These are phyloP conservation scores for Ophiobolus disseminans DNA, from an alignment of 2,329 filamentous ascomycete species.

Conservation along the genomic window DNA sequence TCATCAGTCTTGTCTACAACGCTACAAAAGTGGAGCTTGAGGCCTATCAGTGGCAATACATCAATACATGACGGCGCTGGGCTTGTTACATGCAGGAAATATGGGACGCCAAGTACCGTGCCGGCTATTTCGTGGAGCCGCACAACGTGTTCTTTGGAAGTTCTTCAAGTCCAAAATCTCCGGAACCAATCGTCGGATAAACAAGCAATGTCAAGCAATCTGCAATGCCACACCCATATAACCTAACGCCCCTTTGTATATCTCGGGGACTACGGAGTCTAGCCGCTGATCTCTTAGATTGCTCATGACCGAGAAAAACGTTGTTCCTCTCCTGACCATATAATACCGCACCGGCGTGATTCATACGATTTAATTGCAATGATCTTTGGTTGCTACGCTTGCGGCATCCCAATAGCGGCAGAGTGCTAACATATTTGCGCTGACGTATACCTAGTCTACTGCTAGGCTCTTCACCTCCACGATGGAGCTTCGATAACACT, in stretches of 20 bases:
- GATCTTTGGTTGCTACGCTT: not conserved
- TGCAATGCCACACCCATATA: not conserved
- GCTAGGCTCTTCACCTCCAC: not conserved
- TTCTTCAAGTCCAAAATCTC: not conserved
- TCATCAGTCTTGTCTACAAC: no score
- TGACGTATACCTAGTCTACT: not conserved
- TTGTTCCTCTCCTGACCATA: not conserved
- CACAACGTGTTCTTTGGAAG: constrained; percentile 1
- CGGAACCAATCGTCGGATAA: constrained; percentile 1
- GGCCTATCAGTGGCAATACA: no score
- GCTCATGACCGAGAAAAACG: not conserved
- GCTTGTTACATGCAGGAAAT: no score
- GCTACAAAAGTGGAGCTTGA: no score
- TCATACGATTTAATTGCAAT: not conserved
- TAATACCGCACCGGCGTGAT: not conserved
- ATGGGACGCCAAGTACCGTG: no score
- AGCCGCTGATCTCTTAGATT: not conserved
- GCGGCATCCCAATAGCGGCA: not conserved
- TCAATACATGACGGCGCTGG: no score
- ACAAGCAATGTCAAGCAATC: constrained; percentile 2
- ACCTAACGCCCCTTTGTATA: not conserved
- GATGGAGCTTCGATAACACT: not conserved
- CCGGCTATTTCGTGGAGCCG: no score
- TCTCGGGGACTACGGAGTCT: not conserved
- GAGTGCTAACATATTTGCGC: not conserved